phyloP scores from a whole-genome alignment of 805 yeast genomes.

The Komagataella kurtzmanii region DNA sequence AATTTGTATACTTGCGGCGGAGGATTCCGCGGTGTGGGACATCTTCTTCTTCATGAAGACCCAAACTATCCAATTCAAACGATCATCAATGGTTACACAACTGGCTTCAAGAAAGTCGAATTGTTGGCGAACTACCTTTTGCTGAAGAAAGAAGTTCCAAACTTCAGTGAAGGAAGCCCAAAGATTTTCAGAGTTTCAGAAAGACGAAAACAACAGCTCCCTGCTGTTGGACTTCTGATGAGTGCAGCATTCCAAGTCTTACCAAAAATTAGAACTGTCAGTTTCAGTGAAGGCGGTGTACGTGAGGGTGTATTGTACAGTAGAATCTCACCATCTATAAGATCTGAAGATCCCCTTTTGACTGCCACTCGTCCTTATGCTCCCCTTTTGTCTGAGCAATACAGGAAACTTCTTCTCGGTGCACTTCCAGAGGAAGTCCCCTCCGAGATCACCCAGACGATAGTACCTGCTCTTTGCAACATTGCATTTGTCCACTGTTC shows the following conservation, averaged over 20 bases:
- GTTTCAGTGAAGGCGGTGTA: conserved; percentile 67
- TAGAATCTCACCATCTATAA: conserved; percentile 39
- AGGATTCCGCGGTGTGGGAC: conserved; percentile 61
- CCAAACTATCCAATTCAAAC: conserved; percentile 56
- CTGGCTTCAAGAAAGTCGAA: conserved; percentile 37
- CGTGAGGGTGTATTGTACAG: conserved; percentile 66
- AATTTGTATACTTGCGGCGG: conserved; percentile 62
- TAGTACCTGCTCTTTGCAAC: conserved; percentile 62
- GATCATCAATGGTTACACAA: conserved; percentile 56
- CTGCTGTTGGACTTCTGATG: conserved; percentile 52
- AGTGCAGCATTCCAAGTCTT: conserved; percentile 50
- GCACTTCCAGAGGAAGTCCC: conserved; percentile 52
- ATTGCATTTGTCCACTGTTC: conserved; percentile 67
- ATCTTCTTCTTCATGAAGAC: conserved; percentile 33
- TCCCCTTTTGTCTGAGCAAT: conserved; percentile 46
- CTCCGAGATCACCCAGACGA: conserved; percentile 37
- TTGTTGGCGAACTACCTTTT: conserved; percentile 37
- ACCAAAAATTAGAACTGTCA: conserved; percentile 46
- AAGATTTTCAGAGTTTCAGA: conserved; percentile 54
- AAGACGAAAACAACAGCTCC: conserved; percentile 51
- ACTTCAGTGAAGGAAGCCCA: conserved; percentile 17
- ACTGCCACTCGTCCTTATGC: conserved; percentile 65
- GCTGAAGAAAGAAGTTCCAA: conserved; percentile 33
- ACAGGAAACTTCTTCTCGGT: conserved; percentile 35
- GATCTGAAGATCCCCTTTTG: conserved; percentile 54